These are phyloP conservation scores for Paraglomus occultum DNA, from an alignment of 192 early-diverging fungal genomes.

Conservation along the genomic window DNA sequence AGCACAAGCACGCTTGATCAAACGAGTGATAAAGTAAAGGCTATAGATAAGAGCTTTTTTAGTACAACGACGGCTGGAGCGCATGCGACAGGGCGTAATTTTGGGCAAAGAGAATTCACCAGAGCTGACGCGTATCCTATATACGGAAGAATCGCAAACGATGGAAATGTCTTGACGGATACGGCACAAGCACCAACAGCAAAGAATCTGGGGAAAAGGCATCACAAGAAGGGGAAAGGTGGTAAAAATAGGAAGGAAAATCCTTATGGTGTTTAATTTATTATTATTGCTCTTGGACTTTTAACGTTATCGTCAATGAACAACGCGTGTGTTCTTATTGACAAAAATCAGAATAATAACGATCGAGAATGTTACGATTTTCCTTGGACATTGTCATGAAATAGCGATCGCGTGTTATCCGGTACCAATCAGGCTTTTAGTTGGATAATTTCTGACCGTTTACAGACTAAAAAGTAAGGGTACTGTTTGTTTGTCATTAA, in stretches of 20 bases:
- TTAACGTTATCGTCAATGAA: too few species aligned
- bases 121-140: slow-evolving; percentile 66
- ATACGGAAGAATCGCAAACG: slow-evolving; percentile 47
- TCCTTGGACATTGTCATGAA: too few species aligned
- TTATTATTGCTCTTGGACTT: too few species aligned
- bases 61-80: slow-evolving; percentile 30
- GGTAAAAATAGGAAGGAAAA: slow-evolving; percentile 70
- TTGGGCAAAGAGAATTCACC: slow-evolving; percentile 39
- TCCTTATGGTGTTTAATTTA: slow-evolving; percentile 43
- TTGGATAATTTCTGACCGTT: too few species aligned
- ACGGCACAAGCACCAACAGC: slow-evolving; percentile 31
- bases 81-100: slow-evolving; percentile 39
- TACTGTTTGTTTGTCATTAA: too few species aligned
- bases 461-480: too few species aligned
- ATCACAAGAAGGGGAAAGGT: slow-evolving; percentile 77
- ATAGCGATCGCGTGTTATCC: too few species aligned
- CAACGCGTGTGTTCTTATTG: too few species aligned
- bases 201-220: slow-evolving; percentile 51
- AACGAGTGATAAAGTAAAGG: slow-evolving; percentile 51
- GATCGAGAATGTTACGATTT: too few species aligned
- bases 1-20: slow-evolving; percentile 41
- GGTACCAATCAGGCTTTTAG: too few species aligned
- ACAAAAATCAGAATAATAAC: too few species aligned
- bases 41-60: slow-evolving; percentile 55
- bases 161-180: slow-evolving; percentile 42